phyloP scores from a whole-genome alignment of 2,329 filamentous ascomycete species.

The Drechslerella stenobrocha region DNA sequence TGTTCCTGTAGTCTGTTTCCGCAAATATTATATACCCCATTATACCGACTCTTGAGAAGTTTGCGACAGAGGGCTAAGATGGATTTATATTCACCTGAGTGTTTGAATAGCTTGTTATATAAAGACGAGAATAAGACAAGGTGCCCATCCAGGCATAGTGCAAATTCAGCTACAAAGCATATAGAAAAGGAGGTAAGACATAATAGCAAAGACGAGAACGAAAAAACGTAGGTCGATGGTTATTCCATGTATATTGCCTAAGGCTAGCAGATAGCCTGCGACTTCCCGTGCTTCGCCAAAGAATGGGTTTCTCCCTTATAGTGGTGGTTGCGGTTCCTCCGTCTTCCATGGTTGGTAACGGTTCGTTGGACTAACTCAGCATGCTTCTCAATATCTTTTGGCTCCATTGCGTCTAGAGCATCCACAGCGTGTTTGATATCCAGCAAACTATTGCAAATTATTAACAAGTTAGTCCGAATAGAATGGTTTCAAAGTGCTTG shows the following conservation, averaged over 20 bases:
- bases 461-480: neutral
- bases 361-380: slow-evolving; percentile 61
- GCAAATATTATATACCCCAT: no score
- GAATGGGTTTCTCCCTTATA: slow-evolving; percentile 79
- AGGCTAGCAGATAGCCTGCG: slow-evolving; percentile 37
- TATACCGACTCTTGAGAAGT: no score
- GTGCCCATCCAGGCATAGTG: no score
- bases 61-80: neutral
- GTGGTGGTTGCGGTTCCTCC: slow-evolving; percentile 55
- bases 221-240: no score
- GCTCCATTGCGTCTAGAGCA: slow-evolving; percentile 73
- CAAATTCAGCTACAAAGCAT: no score
- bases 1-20: no score
- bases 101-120: no score
- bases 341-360: slow-evolving; percentile 60
- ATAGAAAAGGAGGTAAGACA: no score
- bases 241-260: neutral
- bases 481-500: no score
- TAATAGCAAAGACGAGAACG: no score
- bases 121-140: no score
- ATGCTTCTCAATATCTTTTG: slow-evolving; percentile 68
- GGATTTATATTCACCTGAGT: no score
- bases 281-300: slow-evolving; percentile 71
- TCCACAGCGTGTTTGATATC: slow-evolving; percentile 79
- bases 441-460: slow-evolving; percentile 57